Base-by-base conservation (phyloP, 257 asterid genomes). In the Mentha longifolia region DNA sequence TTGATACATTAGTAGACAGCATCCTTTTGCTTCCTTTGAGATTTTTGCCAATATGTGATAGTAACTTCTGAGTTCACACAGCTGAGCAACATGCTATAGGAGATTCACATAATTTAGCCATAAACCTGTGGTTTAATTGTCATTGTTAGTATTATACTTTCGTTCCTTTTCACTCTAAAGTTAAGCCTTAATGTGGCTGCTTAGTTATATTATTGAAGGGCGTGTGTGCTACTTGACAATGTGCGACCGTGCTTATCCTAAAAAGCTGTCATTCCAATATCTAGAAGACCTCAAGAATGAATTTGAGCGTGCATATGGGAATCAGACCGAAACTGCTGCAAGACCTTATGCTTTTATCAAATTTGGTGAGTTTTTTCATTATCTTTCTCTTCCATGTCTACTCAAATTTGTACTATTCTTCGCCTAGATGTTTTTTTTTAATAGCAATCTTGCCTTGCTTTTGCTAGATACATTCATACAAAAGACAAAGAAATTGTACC, bases 271-370 rank as follows among this genome's bases (percentile, higher is more conserved):
- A 47, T 93, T 85, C 74, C 98, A 93, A 75, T 93, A 93, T 79
- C 87, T 93, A 68, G 98, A 93, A 84, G 98, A 91, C 83, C 91
- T 93, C 22, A 91, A 85, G 89, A 93, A 80, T 78, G 98, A 93
- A 82, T 93, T 93, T 78, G 98, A 89, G 84, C 91, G 84, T 65
- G 82, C 84, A 46, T 89, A 89, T 73, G 95, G 89, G 65, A 87
- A 81, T 81, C 97, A 91, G 89, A 88, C 84, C 39, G 98, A 93
- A 85, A 93, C 98, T 67, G 98, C 97, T 75, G 98, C 96, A 63
- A 91, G 98, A 76, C 98, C 98, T 14, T 93, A 93, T 81, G 97
- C 97, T 61, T 93, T 93, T 73, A 93, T 93, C 76, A 91, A 93
- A 79, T 93, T 93, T 81, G 97, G 98, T 89, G 75, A 76, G 82